Evolutionary conservation across 108 stramenopile genomes (phyloP), one percentile per base, ranked within the genome.

Genomic region (Aureococcus anophagefferens): DNA sequence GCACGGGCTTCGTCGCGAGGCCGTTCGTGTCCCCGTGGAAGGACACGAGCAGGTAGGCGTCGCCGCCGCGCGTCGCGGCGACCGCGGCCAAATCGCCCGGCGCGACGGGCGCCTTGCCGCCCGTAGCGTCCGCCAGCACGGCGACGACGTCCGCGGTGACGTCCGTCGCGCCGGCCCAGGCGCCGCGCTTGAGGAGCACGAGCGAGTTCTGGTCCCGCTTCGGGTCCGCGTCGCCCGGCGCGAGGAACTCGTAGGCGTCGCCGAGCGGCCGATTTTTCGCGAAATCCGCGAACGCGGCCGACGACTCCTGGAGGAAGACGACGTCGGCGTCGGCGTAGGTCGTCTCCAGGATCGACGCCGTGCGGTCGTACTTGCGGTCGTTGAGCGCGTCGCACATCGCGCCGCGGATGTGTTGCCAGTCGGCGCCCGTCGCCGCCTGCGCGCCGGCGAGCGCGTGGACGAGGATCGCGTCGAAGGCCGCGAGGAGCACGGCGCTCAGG

Each of bases 1-100:
- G 63, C 35, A 93, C 89, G 18, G 90, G 90, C 21, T 79, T 88
- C 65, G 90, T 93, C 16, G 92, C 92, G 9, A 93, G 80, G 11
- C 92, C 92, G 76, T 91, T 90, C 33, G 92, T 93, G 68, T 93
- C 92, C 30, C 92, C 92, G 65, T 93, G 92, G 77, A 93, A 93
- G 11, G 84, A 85, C 0, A 87, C 89, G 28, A 93, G 67, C 30
- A 93, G 80, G 64, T 83, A 87, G 33, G 79, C 83, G 46, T 79
- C 72, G 29, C 36, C 71, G 67, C 74, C 78, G 17, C 37, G 37
- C 7, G 40, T 85, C n/a, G 86, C 76, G 0, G 76, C 79, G 25
- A 90, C 72, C 25, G 87, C 90, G 17, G 89, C 69, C 34, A 93
- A 81, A 71, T 93, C 92, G 33, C 92, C 92, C 33, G 51, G 7